phyloP scores from a whole-genome alignment of 805 yeast genomes.

The Tetrapisispora arboricola region DNA sequence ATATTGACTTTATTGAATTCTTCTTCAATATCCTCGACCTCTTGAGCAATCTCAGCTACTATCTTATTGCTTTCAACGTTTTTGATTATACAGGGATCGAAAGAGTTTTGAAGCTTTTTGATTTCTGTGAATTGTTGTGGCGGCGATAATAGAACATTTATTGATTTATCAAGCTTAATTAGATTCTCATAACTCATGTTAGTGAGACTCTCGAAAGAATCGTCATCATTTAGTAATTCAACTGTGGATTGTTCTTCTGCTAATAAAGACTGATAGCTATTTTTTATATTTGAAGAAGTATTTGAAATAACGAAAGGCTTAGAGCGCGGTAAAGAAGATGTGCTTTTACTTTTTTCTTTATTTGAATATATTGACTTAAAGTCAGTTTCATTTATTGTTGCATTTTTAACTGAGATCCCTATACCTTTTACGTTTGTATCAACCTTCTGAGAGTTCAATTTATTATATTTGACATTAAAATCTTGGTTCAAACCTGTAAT shows the following conservation, averaged over 20 bases:
- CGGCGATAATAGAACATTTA: constrained; percentile 16
- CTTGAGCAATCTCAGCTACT: constrained; percentile 1
- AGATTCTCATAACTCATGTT: constrained; percentile 17
- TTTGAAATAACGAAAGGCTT: constrained; percentile 12
- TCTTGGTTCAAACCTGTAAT: not conserved
- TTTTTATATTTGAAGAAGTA: no score
- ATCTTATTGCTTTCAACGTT: constrained; percentile 3
- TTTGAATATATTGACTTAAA: not conserved
- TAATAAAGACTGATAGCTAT: no score
- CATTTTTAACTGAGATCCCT: constrained; percentile 6
- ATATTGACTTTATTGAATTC: no score
- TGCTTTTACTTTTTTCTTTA: not conserved
- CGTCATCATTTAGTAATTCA: not conserved
- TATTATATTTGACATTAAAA: not conserved
- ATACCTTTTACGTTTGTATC: constrained; percentile 10
- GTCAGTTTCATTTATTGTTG: not conserved
- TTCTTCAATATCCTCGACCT: constrained; percentile 9
- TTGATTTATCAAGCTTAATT: constrained; percentile 17
- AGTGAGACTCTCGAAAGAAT: constrained; percentile 18
- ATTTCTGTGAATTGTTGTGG: constrained; percentile 1
- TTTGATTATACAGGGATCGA: constrained; percentile 11
- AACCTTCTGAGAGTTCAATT: not conserved
- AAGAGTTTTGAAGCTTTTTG: constrained; percentile 10
- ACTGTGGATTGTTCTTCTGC: no score
- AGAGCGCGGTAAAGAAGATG: constrained; percentile 13